Conservation (phyloP, 2,329 filamentous ascomycete species). For the Sordariomycetes sp. region DNA sequence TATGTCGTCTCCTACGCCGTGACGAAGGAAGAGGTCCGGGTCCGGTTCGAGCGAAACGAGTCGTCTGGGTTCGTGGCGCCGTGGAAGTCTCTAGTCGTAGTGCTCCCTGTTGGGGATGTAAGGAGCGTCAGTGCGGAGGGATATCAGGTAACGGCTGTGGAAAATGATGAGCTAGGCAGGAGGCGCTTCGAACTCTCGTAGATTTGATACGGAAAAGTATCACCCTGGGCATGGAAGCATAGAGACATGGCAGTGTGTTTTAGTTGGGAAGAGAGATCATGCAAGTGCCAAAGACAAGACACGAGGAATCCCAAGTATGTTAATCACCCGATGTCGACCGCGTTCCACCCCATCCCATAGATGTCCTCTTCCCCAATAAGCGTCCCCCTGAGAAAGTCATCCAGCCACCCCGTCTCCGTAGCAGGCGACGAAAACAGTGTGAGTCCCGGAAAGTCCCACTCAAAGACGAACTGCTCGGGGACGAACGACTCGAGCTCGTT, state of each 20-base stretch:
- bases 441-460: conserved; percentile 42
- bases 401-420: conserved; percentile 12
- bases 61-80: conserved; percentile 17
- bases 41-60: conserved; percentile 17
- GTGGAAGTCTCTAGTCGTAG: conserved; percentile 17
- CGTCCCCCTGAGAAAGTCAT: conserved; percentile 12
- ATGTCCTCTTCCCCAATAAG: conserved; percentile 12
- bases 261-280: background rate
- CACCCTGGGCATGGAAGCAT: background rate
- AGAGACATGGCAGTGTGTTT: background rate
- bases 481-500: conserved; percentile 37
- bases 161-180: conserved; percentile 10
- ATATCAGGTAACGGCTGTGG: conserved; percentile 6
- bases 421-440: conserved; percentile 22
- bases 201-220: background rate
- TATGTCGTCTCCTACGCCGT: conserved; percentile 16
- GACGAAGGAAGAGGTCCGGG: conserved; percentile 9
- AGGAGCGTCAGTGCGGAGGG: conserved; percentile 8
- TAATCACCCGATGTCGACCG: background rate
- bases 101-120: conserved; percentile 18
- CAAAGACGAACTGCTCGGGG: conserved; percentile 40
- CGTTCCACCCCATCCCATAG: conserved; percentile 8
- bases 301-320: background rate
- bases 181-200: conserved; percentile 10
- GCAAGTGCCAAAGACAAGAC: background rate